Evolutionary conservation across 2,329 filamentous ascomycete genomes (phyloP).

Genomic region (Xylaria sp.): DNA sequence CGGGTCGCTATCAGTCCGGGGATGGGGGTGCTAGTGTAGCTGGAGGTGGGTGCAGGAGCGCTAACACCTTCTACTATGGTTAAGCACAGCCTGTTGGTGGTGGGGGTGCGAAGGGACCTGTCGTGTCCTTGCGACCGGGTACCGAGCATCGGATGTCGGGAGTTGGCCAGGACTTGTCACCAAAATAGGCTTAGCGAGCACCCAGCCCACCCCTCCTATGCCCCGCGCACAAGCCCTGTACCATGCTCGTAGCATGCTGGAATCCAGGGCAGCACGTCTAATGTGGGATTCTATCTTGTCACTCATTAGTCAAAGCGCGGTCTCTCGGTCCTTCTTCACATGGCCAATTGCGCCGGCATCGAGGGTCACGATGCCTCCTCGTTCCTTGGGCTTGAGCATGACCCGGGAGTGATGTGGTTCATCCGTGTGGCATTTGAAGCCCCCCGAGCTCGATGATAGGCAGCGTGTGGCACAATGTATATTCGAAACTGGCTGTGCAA

Average conservation of each 20-base stretch:
- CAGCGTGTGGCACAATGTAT: constrained; percentile 5
- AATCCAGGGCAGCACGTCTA: constrained; percentile 29
- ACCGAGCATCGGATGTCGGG: constrained; percentile 22
- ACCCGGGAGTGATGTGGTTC: background rate
- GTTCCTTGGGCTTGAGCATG: constrained; percentile 4
- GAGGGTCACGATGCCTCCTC: constrained; percentile 33
- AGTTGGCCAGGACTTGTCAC: constrained; percentile 25
- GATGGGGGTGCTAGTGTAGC: no score
- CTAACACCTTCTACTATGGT: constrained; percentile 31
- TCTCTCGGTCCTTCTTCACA: constrained; percentile 38
- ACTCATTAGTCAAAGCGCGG: constrained; percentile 31
- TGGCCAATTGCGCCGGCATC: constrained; percentile 32
- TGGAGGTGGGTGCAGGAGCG: no score
- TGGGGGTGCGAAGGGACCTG: constrained; percentile 1
- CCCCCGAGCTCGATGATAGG: background rate
- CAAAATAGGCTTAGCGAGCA: constrained; percentile 20
- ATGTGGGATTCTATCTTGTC: constrained; percentile 31
- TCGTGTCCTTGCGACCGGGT: background rate
- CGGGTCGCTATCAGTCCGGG: constrained; percentile 1
- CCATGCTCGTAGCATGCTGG: constrained; percentile 21
- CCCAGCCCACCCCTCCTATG: constrained; percentile 18
- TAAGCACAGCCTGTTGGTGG: constrained; percentile 20
- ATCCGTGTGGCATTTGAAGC: background rate
- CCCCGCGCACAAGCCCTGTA: constrained; percentile 22
- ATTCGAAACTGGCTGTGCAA: constrained; percentile 8